Evolutionary conservation across 1,284 basidiomycete genomes (phyloP), one percentile per base, ranked within the genome.

Genomic region (Exobasidium rhododendri): DNA sequence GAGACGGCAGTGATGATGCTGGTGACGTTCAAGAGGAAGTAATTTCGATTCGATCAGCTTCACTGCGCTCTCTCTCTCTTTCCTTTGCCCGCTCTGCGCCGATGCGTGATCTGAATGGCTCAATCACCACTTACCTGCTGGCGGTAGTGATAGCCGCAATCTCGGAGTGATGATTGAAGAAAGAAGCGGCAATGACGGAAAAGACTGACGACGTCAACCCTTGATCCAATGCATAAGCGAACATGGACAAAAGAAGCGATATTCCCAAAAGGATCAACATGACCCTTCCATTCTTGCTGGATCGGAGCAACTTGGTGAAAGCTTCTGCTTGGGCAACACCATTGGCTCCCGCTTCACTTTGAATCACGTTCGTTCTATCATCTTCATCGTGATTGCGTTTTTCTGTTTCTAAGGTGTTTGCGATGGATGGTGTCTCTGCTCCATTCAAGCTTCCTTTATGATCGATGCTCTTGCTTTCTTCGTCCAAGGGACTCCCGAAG

Each of bases 151-250:
- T 55, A 3, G 53, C 35, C 3, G 58, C 51, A 13, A 70, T 56
- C n/a, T 56, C 46, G 3, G n/a, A 61, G 50, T 73, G 71, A 6
- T 59, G 47, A 3, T 66, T 71, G 31, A 52, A 54, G 45, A 32
- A 5, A 4, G 61, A 62, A 11, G 55, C 47, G 32, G 43, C 56
- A 17, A 61, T 61, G 22, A 56, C 24, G 13, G 47, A 32, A 43
- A 58, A 60, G 31, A 58, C n/a, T 22, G 17, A 31, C 7, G 14
- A 44, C 22, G 59, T 61, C 52, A 58, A 43, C n/a, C 59, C 59
- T 43, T 61, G 51, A 55, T 59, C 58, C n/a, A 59, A n/a, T 1
- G 58, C 58, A 35, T 59, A 59, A 30, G 56, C 58, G 46, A 59
- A 59, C 58, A 59, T 59, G 57, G 58, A 56, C 24, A 56, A 24